Evolutionary conservation across 768 basidiomycete species (phyloP).

Genomic region (Russula emetica): DNA sequence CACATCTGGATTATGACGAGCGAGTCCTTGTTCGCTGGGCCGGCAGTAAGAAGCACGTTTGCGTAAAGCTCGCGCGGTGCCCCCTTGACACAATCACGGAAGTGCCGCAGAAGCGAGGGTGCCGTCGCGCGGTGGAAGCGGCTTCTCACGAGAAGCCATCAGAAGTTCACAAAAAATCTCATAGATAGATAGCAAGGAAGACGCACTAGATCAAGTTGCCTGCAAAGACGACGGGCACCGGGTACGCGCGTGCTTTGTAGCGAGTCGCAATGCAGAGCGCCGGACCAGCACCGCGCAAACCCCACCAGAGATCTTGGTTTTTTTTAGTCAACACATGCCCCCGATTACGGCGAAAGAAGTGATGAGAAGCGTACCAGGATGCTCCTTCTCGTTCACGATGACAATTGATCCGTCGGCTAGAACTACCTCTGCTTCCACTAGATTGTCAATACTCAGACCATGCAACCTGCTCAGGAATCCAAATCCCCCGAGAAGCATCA

Average conservation of each 20-base stretch:
- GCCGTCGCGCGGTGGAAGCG: conserved; percentile 83
- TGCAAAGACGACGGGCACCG: conserved; percentile 86
- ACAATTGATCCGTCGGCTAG: conserved; percentile 83
- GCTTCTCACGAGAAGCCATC: conserved; percentile 39
- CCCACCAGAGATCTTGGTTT: conserved; percentile 78
- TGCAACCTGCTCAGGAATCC: conserved; percentile 80
- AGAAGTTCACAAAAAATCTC: not conserved
- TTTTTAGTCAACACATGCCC: conserved; percentile 14
- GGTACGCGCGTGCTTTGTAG: conserved; percentile 86
- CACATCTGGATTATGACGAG: conserved; percentile 91
- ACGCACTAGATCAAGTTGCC: conserved; percentile 90
- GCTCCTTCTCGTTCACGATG: conserved; percentile 63
- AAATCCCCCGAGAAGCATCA: conserved; percentile 84
- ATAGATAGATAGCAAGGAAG: conserved; percentile 13
- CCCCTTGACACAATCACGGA: conserved; percentile 86
- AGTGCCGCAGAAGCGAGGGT: conserved; percentile 86
- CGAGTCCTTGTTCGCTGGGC: conserved; percentile 77
- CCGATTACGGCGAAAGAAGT: not conserved
- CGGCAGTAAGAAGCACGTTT: conserved; percentile 86
- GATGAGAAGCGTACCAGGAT: conserved; percentile 49
- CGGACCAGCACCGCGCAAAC: conserved; percentile 76
- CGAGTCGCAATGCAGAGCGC: conserved; percentile 80
- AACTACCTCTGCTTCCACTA: conserved; percentile 90
- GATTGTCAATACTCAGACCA: conserved; percentile 83
- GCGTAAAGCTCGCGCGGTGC: conserved; percentile 88